These are phyloP conservation scores for Achlya hypogyna DNA, from an alignment of 352 stramenopile genomes.

Conservation along the genomic window DNA sequence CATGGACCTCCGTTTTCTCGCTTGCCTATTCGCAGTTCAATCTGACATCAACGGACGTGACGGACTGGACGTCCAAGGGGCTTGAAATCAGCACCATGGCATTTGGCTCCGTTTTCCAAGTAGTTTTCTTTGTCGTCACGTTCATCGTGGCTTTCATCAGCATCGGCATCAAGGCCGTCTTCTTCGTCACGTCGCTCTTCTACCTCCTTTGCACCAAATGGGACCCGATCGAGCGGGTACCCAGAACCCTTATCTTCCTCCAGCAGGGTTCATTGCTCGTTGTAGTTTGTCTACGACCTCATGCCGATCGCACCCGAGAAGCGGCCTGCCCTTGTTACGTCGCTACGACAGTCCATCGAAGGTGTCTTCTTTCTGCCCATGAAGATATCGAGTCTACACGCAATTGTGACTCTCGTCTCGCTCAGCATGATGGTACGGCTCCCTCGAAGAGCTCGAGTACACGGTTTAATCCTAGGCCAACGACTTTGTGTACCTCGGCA, in stretches of 20 bases:
- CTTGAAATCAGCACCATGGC: conserved; percentile 77
- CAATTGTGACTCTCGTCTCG: conserved; percentile 80
- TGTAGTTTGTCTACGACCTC: conserved; percentile 32
- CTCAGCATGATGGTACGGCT: conserved; percentile 67
- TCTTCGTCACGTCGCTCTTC: conserved; percentile 83
- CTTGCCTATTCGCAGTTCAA: conserved; percentile 82
- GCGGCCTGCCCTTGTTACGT: conserved; percentile 65
- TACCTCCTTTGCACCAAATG: conserved; percentile 80
- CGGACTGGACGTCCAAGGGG: conserved; percentile 75
- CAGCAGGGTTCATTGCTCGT: background rate
- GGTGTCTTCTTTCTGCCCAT: conserved; percentile 82
- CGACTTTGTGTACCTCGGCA: conserved; percentile 81
- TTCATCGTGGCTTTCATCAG: conserved; percentile 80
- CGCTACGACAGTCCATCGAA: conserved; percentile 71
- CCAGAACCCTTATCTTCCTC: background rate
- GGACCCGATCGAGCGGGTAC: conserved; percentile 67
- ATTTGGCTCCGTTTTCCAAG: conserved; percentile 68
- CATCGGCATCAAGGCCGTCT: conserved; percentile 74
- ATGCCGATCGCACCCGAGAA: conserved; percentile 59
- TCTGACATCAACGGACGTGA: conserved; percentile 74
- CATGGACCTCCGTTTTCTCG: conserved; percentile 33
- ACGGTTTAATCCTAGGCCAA: conserved; percentile 48
- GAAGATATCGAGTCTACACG: conserved; percentile 83
- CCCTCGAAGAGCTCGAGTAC: no score
- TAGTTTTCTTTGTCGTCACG: conserved; percentile 67